Percentiles rank a stretch among this genome's conserved stretches.
These are phyloP conservation scores for Hemisphaericaspora xylanilytica DNA, from an alignment of 1,139 yeast species.

Conservation along the genomic window DNA sequence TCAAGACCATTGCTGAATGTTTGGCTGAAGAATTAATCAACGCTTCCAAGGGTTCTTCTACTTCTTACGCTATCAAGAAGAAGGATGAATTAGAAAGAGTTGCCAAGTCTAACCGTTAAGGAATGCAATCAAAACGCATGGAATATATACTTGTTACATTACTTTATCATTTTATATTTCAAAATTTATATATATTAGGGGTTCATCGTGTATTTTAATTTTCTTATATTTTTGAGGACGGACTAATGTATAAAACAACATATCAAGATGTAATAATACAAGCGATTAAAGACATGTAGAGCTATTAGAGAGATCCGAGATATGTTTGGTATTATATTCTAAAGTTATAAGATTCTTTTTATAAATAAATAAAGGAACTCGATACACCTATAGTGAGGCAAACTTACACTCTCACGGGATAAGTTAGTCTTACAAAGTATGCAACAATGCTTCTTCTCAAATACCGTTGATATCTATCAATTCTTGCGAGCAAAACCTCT, in stretches of 20 bases:
- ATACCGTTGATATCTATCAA: constrained; percentile 20
- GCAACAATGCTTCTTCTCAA: constrained; percentile 11
- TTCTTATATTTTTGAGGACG: constrained; percentile 8
- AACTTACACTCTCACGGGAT: constrained; percentile 25
- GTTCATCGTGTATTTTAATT: constrained; percentile 10
- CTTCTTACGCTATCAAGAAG: constrained; percentile 99
- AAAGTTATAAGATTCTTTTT: too few species aligned
- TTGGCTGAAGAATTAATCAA: constrained; percentile 99
- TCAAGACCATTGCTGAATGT: constrained; percentile 99
- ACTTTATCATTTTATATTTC: constrained; percentile 7
- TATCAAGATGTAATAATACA: constrained; percentile 3
- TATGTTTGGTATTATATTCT: too few species aligned
- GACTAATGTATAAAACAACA: constrained; percentile 7
- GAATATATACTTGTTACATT: constrained; percentile 5
- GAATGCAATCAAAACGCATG: constrained; percentile 7
- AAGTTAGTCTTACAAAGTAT: constrained; percentile 20
- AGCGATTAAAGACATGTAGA: too few species aligned
- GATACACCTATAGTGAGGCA: not conserved
- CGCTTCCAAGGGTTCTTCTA: constrained; percentile 99
- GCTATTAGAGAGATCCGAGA: too few species aligned
- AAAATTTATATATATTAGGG: constrained; percentile 7
- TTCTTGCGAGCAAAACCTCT: constrained; percentile 18
- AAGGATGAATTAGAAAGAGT: constrained; percentile 99
- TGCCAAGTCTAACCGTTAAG: constrained; percentile 99
- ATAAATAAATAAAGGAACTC: not conserved